Conservation (phyloP, 305 asterid genomes). For the Rubia peregrina region DNA sequence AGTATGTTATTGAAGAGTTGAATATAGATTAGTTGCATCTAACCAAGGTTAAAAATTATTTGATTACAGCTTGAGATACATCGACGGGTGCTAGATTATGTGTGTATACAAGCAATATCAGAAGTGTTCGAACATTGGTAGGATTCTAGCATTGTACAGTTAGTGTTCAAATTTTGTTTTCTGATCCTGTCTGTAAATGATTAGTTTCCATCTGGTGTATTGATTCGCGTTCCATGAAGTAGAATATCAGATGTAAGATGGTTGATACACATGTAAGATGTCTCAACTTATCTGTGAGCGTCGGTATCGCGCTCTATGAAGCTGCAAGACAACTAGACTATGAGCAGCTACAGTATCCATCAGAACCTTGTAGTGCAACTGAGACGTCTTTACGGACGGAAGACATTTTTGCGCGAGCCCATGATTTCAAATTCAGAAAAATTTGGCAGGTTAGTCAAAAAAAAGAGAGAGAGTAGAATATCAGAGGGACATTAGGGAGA, state of each 20-base stretch:
- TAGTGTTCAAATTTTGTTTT: not conserved
- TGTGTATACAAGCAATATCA: not conserved
- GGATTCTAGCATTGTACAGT: not conserved
- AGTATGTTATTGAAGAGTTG: not conserved
- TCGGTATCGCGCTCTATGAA: conserved; percentile 83
- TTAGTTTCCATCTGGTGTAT: not conserved
- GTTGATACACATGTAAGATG: conserved; percentile 90
- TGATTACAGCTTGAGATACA: not conserved
- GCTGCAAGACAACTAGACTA: conserved; percentile 86
- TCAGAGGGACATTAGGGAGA: not conserved
- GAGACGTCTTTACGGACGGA: conserved; percentile 47
- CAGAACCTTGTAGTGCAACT: conserved; percentile 36
- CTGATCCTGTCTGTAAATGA: not conserved
- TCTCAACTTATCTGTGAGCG: conserved; percentile 84
- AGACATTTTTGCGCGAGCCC: conserved; percentile 59
- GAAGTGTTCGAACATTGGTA: not conserved
- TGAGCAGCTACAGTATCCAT: conserved; percentile 49
- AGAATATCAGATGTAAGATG: conserved; percentile 31
- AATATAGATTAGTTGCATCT: not conserved
- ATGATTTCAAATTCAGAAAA: not conserved
- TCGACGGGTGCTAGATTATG: not conserved
- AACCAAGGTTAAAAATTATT: not conserved
- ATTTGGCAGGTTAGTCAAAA: not conserved
- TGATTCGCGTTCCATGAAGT: too few species aligned
- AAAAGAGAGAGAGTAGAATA: too few species aligned